phyloP scores from a whole-genome alignment of 306 rosid genomes.

The Echinosophora koreensis region DNA sequence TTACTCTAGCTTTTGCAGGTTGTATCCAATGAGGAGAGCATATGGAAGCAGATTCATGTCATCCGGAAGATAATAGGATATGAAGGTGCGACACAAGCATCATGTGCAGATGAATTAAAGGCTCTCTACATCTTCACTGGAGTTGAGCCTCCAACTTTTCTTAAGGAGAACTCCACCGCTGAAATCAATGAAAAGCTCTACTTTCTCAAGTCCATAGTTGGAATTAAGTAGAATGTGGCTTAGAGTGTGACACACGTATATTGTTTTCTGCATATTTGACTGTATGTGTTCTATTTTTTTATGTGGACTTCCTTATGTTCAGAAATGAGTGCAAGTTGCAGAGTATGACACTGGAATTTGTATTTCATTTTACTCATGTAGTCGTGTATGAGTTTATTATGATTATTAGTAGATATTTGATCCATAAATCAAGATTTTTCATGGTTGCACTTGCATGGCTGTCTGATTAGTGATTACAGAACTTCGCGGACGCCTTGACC shows the following conservation, averaged over 20 bases:
- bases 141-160: conserved; percentile 67
- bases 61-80: conserved; percentile 69
- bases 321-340: background rate
- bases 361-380: background rate
- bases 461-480: too few relatives aligned
- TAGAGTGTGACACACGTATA: conserved; percentile 24
- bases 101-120: conserved; percentile 69
- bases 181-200: conserved; percentile 61
- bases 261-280: conserved; percentile 8
- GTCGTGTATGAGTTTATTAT: background rate
- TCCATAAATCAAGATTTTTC: too few relatives aligned
- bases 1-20: conserved; percentile 53
- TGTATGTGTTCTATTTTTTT: background rate
- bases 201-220: conserved; percentile 82
- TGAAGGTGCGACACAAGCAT: conserved; percentile 50
- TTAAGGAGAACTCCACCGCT: conserved; percentile 44
- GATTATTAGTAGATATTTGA: too few relatives aligned
- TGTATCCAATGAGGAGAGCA: conserved; percentile 49
- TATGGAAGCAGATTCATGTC: conserved; percentile 62
- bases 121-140: conserved; percentile 81
- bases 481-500: too few relatives aligned
- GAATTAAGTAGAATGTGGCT: conserved; percentile 57
- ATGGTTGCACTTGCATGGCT: too few relatives aligned
- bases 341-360: conserved; percentile 10
- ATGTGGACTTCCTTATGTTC: conserved; percentile 5